A percentile compares a stretch with the other conserved stretches of the same genome.
These are phyloP conservation scores for Sporothrix humicola DNA, from an alignment of 2,329 filamentous ascomycete species.

Conservation along the genomic window DNA sequence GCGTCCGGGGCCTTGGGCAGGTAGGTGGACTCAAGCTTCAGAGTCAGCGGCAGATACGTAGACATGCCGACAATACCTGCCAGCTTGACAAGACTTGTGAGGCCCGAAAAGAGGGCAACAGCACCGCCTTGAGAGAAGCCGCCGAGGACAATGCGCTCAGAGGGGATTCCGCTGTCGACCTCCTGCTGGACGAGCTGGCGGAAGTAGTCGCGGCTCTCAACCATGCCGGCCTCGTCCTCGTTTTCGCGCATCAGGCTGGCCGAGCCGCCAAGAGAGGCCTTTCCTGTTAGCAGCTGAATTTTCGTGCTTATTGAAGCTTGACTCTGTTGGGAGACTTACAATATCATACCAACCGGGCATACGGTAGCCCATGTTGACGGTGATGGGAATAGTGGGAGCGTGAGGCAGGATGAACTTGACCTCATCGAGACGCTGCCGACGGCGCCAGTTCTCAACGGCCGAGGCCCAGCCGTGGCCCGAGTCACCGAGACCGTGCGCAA, in stretches of 20 bases:
- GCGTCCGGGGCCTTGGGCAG: constrained; percentile 59
- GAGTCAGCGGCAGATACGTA: constrained; percentile 73
- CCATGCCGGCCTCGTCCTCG: constrained; percentile 72
- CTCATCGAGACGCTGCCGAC: constrained; percentile 79
- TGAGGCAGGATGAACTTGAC: constrained; percentile 95
- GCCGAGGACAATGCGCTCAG: constrained; percentile 82
- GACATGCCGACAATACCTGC: constrained; percentile 89
- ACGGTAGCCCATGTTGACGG: constrained; percentile 67
- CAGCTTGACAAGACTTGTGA: constrained; percentile 74
- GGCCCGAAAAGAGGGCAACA: constrained; percentile 79
- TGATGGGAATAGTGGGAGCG: constrained; percentile 84
- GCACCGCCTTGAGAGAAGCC: constrained; percentile 89
- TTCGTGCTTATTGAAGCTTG: background rate
- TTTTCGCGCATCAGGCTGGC: constrained; percentile 41
- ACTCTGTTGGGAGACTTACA: constrained; percentile 49
- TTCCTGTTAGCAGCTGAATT: background rate
- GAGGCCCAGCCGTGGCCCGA: constrained; percentile 78
- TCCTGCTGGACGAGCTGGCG: constrained; percentile 80
- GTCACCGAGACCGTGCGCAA: constrained; percentile 91
- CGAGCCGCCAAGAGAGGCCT: constrained; percentile 40
- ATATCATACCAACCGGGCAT: constrained; percentile 94
- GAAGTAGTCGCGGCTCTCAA: constrained; percentile 75
- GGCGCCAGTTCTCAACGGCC: constrained; percentile 85
- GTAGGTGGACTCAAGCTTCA: constrained; percentile 66
- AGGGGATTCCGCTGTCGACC: constrained; percentile 78